Conservation (phyloP, 2,329 filamentous ascomycete genomes). For the Pochonia chlamydosporia region DNA sequence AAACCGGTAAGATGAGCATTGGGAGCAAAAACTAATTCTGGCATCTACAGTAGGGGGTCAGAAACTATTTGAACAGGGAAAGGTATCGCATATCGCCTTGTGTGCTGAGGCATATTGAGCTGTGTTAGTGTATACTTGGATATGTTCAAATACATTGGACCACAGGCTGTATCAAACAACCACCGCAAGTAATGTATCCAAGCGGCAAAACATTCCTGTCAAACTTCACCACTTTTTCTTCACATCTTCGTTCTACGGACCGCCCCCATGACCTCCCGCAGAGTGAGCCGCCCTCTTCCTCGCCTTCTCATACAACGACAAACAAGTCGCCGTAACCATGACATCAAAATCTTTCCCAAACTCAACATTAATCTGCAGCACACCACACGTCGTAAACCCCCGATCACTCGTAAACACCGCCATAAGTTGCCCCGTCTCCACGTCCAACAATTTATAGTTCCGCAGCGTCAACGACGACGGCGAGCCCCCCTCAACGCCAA, state of each 20-base stretch:
- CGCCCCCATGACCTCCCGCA: neutral
- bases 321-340: conserved; percentile 11
- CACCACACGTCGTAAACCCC: conserved; percentile 6
- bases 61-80: too few species aligned
- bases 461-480: neutral
- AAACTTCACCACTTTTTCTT: too few species aligned
- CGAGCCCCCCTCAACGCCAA: conserved; percentile 7
- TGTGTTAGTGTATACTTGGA: too few species aligned
- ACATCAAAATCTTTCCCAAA: conserved; percentile 11
- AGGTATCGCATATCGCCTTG: too few species aligned
- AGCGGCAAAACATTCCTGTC: neutral
- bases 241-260: neutral
- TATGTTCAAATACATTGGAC: too few species aligned
- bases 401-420: conserved; percentile 11
- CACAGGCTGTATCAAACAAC: too few species aligned
- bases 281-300: neutral
- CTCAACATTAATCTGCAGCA: conserved; percentile 13
- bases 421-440: conserved; percentile 6
- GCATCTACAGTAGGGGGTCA: too few species aligned
- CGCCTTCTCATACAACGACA: conserved; percentile 12
- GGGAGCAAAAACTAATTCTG: too few species aligned
- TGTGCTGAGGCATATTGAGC: too few species aligned
- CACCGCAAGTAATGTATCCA: too few species aligned
- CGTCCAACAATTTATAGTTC: conserved; percentile 13
- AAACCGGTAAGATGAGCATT: too few species aligned